Percentiles rank a stretch among this genome's conserved stretches.
phyloP scores from a whole-genome alignment of 495 filamentous ascomycete species.

The Aspergillus sparsus region DNA sequence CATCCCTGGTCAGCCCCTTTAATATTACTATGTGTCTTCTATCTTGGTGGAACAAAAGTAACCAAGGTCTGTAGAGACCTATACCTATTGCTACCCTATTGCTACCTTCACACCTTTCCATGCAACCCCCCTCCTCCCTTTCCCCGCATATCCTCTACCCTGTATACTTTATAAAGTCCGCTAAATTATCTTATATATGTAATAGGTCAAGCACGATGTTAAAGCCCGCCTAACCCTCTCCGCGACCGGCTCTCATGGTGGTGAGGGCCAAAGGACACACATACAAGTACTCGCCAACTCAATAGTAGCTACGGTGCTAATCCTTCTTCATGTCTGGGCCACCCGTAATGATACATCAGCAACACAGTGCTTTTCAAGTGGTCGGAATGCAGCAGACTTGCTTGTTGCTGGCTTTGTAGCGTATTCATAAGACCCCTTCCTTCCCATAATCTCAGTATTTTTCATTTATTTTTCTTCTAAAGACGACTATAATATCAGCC shows the following conservation, averaged over 20 bases:
- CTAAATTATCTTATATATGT: conserved; percentile 2
- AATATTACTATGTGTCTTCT: conserved; percentile 79
- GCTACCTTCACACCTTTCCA: background rate
- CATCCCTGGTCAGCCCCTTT: conserved; percentile 94
- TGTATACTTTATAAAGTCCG: background rate
- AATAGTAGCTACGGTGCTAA: conserved; percentile 70
- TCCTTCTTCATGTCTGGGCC: conserved; percentile 67
- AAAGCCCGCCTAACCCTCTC: conserved; percentile 80
- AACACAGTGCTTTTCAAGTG: conserved; percentile 40
- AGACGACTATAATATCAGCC: background rate
- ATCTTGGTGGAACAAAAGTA: conserved; percentile 76
- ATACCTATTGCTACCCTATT: background rate
- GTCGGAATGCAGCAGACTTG: conserved; percentile 44
- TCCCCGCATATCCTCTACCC: background rate
- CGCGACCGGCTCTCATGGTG: conserved; percentile 67
- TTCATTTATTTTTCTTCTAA: background rate
- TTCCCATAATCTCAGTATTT: background rate
- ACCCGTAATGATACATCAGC: conserved; percentile 15
- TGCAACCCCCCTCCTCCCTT: background rate
- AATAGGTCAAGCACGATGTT: conserved; percentile 78
- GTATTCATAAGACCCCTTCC: conserved; percentile 33
- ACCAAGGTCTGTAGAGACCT: conserved; percentile 62
- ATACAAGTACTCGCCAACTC: conserved; percentile 93
- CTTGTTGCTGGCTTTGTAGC: conserved; percentile 59
- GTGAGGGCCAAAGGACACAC: conserved; percentile 79